Percentiles rank a stretch among this genome's conserved stretches.
phyloP scores from a whole-genome alignment of 2,329 filamentous ascomycete species.

The Alternaria sp. region DNA sequence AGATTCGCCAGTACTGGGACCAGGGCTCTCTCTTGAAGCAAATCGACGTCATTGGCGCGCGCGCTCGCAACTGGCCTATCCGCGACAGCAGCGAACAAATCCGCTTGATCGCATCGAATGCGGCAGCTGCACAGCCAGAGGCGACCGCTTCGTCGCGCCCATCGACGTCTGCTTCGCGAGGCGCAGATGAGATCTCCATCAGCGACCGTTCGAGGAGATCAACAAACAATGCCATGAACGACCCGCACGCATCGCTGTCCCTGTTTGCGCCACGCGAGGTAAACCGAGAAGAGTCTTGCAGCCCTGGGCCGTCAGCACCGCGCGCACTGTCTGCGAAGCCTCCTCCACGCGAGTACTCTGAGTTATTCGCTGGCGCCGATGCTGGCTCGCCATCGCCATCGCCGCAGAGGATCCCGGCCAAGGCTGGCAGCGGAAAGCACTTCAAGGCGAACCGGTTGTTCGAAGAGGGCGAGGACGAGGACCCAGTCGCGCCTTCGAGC shows the following conservation, averaged over 20 bases:
- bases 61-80: constrained; percentile 94
- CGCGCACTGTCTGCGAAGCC: constrained; percentile 73
- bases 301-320: constrained; percentile 65
- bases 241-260: constrained; percentile 71
- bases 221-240: constrained; percentile 52
- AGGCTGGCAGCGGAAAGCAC: constrained; percentile 61
- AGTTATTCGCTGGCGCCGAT: constrained; percentile 70
- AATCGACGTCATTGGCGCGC: constrained; percentile 89
- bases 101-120: constrained; percentile 73
- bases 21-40: constrained; percentile 92
- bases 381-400: constrained; percentile 48
- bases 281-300: constrained; percentile 59
- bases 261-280: constrained; percentile 77
- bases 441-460: constrained; percentile 65
- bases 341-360: constrained; percentile 70
- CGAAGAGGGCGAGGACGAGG: constrained; percentile 61
- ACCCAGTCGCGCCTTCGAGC: constrained; percentile 41
- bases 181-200: constrained; percentile 44
- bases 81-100: constrained; percentile 85
- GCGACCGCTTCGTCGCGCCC: constrained; percentile 45
- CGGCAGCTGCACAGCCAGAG: constrained; percentile 50
- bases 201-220: constrained; percentile 52
- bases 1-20: constrained; percentile 94
- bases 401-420: constrained; percentile 53
- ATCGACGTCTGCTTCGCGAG: constrained; percentile 45